Evolutionary conservation across 2,329 filamentous ascomycete species (phyloP).

Genomic region (Claviceps africana): DNA sequence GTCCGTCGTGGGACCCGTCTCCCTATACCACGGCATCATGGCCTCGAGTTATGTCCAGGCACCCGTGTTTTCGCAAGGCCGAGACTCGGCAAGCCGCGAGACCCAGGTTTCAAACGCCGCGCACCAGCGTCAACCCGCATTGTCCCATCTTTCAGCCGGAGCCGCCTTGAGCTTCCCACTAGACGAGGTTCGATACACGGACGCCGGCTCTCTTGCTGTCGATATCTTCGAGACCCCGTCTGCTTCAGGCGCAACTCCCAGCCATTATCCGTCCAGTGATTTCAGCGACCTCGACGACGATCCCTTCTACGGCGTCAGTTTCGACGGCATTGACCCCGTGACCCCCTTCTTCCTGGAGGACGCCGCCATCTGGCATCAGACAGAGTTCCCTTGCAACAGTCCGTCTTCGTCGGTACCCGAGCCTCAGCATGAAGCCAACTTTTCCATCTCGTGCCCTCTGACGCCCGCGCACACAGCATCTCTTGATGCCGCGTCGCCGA

Average conservation of each 20-base stretch:
- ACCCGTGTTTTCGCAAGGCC: constrained; percentile 25
- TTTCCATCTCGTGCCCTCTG: constrained; percentile 26
- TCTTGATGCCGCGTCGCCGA: constrained; percentile 30
- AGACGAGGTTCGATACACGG: constrained; percentile 16
- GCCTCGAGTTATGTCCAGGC: constrained; percentile 29
- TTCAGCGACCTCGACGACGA: constrained; percentile 33
- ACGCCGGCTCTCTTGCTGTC: constrained; percentile 16
- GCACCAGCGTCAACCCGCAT: constrained; percentile 9
- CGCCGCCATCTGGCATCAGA: constrained; percentile 11
- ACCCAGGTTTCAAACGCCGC: constrained; percentile 13
- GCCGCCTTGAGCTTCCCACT: constrained; percentile 31
- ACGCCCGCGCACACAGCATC: constrained; percentile 39
- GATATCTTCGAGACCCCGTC: constrained; percentile 31
- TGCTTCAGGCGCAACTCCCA: constrained; percentile 33
- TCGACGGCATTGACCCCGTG: constrained; percentile 26
- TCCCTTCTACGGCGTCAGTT: constrained; percentile 37
- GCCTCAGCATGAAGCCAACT: constrained; percentile 6
- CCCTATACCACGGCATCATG: constrained; percentile 20
- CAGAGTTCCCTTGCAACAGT: constrained; percentile 6
- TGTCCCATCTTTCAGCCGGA: constrained; percentile 22
- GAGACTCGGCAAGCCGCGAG: constrained; percentile 21
- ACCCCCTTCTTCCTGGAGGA: constrained; percentile 33
- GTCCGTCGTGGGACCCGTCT: too few relatives aligned
- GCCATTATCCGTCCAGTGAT: constrained; percentile 36
- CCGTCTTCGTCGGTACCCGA: not conserved